phyloP scores from a whole-genome alignment of 148 eudicot species.

The Drosera capensis region DNA sequence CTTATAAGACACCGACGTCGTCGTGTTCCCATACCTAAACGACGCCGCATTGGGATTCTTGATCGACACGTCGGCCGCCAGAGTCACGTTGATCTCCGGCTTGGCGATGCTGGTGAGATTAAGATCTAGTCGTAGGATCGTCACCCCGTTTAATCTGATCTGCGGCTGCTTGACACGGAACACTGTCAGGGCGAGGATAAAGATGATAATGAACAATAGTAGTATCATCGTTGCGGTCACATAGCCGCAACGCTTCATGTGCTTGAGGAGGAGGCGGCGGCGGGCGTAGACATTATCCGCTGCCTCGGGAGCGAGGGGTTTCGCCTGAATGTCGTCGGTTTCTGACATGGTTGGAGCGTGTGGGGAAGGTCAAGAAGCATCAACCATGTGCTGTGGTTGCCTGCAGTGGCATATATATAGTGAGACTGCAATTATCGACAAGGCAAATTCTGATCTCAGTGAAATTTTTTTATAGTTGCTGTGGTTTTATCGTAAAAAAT shows the following conservation, averaged over 20 bases:
- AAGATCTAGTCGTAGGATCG: conserved; percentile 11
- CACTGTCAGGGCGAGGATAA: conserved; percentile 29
- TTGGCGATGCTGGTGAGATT: neutral
- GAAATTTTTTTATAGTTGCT: too few relatives aligned
- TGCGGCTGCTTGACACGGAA: conserved; percentile 23
- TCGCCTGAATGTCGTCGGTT: conserved; percentile 12
- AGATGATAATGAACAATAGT: conserved; percentile 6
- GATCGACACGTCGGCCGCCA: conserved; percentile 15
- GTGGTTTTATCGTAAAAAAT: too few relatives aligned
- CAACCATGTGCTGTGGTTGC: too few relatives aligned
- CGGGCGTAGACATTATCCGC: neutral
- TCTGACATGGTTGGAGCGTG: conserved; percentile 12
- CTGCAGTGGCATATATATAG: too few relatives aligned
- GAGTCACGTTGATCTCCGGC: conserved; percentile 11
- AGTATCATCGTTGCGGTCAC: conserved; percentile 7
- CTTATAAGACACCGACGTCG: conserved; percentile 17
- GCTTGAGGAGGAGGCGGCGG: neutral
- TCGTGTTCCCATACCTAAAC: conserved; percentile 17
- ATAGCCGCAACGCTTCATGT: conserved; percentile 23
- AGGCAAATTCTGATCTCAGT: too few relatives aligned
- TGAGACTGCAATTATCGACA: too few relatives aligned
- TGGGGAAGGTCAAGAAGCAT: too few relatives aligned
- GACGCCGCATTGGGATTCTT: conserved; percentile 40
- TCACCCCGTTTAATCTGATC: conserved; percentile 13
- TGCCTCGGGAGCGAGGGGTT: conserved; percentile 22